Conservation (phyloP, 2,329 filamentous ascomycete genomes). For the Pseudogymnoascus sp. region DNA sequence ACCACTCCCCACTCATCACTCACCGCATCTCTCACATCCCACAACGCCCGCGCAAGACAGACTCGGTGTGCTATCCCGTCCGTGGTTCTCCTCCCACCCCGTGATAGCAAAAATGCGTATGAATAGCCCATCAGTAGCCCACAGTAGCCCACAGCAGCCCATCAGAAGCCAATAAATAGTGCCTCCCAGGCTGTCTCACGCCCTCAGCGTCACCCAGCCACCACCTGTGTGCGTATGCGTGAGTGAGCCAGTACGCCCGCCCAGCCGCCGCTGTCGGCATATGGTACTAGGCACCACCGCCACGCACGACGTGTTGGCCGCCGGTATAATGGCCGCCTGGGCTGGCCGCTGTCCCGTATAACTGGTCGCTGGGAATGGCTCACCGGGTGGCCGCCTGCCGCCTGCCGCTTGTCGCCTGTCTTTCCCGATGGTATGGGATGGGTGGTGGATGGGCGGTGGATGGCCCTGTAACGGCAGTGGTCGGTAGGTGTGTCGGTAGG, state of each 20-base stretch:
- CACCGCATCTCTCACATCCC: not conserved
- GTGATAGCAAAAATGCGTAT: not conserved
- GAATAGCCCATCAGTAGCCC: not conserved
- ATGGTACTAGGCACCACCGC: not conserved
- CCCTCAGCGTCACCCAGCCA: slow-evolving; percentile 1
- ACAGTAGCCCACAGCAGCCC: not conserved
- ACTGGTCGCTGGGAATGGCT: not conserved
- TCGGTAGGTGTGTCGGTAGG: not conserved
- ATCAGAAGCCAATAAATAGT: not conserved
- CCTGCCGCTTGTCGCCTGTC: not conserved
- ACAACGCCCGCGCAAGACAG: not conserved
- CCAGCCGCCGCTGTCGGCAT: not conserved
- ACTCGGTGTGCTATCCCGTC: not conserved
- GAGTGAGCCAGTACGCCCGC: not conserved
- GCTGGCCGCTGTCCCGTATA: not conserved
- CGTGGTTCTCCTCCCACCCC: not conserved
- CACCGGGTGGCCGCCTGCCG: not conserved
- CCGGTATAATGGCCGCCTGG: not conserved
- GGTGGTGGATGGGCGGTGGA: too few species aligned
- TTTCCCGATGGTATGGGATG: not conserved
- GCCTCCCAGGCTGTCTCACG: not conserved
- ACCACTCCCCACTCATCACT: not conserved
- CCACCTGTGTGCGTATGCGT: not conserved
- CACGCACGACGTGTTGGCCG: not conserved
- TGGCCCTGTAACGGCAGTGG: too few species aligned